phyloP scores from a whole-genome alignment of 352 stramenopile genomes.

The Phytophthora citricola region DNA sequence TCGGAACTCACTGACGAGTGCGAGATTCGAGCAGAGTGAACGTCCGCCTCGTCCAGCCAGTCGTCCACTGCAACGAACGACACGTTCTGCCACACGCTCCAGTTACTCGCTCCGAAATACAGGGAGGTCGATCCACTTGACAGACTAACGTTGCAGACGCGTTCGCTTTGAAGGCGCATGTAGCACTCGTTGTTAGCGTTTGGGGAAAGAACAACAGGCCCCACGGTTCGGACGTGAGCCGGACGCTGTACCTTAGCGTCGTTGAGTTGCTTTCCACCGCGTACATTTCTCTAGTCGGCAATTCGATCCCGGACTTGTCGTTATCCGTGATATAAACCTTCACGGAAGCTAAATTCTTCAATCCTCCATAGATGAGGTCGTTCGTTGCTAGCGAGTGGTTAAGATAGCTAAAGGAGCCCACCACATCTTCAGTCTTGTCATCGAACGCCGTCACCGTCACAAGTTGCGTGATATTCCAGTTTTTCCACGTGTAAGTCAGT shows the following conservation, averaged over 20 bases:
- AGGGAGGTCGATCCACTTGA: conserved; percentile 38
- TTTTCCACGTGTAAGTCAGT: conserved; percentile 69
- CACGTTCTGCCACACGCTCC: conserved; percentile 69
- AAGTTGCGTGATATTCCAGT: conserved; percentile 70
- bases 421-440: conserved; percentile 58
- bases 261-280: conserved; percentile 50
- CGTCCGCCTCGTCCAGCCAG: conserved; percentile 52
- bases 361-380: conserved; percentile 67
- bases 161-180: conserved; percentile 36
- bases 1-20: conserved; percentile 59
- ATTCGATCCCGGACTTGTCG: conserved; percentile 61
- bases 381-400: conserved; percentile 66
- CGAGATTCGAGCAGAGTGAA: conserved; percentile 61
- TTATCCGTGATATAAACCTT: conserved; percentile 68
- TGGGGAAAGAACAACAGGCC: conserved; percentile 50
- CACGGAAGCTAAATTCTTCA: conserved; percentile 52
- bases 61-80: conserved; percentile 69
- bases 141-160: conserved; percentile 69
- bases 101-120: conserved; percentile 68
- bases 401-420: conserved; percentile 56
- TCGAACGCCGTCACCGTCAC: conserved; percentile 66
- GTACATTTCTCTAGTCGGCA: conserved; percentile 49
- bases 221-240: conserved; percentile 76
- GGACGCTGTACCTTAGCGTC: conserved; percentile 52
- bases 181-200: conserved; percentile 68